These are phyloP conservation scores for Cylindrotheca closterium DNA, from an alignment of 108 stramenopile genomes.

Conservation along the genomic window DNA sequence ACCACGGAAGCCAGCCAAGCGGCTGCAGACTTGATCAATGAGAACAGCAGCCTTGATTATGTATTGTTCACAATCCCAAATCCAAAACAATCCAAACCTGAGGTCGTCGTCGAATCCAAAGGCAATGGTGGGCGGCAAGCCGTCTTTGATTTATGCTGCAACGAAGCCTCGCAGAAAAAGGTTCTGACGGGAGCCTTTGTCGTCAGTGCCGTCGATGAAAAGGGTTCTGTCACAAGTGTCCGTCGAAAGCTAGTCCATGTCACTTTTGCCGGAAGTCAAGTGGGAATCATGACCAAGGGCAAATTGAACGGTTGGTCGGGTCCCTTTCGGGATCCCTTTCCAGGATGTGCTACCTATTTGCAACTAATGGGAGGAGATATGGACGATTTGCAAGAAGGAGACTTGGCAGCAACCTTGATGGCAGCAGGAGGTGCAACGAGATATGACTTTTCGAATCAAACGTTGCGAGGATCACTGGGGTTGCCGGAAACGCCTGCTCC, in stretches of 20 bases:
- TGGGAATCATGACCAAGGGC: slow-evolving; percentile 17
- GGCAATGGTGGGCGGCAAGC: slow-evolving; percentile 17
- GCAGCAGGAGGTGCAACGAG: slow-evolving; percentile 12
- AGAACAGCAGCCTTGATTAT: slow-evolving; percentile 4
- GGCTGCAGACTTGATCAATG: slow-evolving; percentile 2
- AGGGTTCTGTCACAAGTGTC: neutral
- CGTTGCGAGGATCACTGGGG: slow-evolving; percentile 1
- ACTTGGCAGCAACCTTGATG: slow-evolving; percentile 6
- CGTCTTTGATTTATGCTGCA: neutral
- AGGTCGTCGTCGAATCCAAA: neutral
- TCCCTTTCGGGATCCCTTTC: slow-evolving; percentile 4
- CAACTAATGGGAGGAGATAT: slow-evolving; percentile 15
- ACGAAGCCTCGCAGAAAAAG: neutral
- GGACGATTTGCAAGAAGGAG: slow-evolving; percentile 13
- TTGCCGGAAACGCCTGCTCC: neutral
- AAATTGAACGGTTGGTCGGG: slow-evolving; percentile 9
- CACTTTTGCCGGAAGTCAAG: slow-evolving; percentile 3
- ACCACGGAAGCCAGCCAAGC: neutral
- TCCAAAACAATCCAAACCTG: slow-evolving; percentile 1
- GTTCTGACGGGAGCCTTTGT: slow-evolving; percentile 14
- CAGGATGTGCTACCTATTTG: neutral
- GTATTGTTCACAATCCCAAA: slow-evolving; percentile 12
- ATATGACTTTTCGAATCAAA: slow-evolving; percentile 14
- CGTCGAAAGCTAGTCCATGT: slow-evolving; percentile 21
- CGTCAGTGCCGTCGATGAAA: slow-evolving; percentile 12